Evolutionary conservation across 345 rosid genomes (phyloP).

Genomic region (Hibiscus mutabilis): DNA sequence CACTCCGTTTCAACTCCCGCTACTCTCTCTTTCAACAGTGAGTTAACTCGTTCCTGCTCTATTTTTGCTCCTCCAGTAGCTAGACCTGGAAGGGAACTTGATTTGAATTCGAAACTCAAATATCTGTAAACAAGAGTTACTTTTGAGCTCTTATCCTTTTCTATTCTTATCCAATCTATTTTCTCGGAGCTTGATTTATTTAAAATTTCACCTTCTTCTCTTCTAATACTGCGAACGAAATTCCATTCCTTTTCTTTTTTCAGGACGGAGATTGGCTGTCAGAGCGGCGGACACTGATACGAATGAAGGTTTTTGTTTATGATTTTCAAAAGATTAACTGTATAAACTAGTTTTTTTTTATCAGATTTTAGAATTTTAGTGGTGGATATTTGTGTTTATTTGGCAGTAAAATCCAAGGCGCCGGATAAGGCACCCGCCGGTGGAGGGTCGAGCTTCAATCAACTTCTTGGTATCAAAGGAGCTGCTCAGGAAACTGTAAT

Average conservation of each 20-base stretch:
- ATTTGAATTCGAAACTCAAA: neutral
- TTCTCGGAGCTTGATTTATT: constrained; percentile 4
- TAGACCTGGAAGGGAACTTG: neutral
- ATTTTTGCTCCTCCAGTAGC: neutral
- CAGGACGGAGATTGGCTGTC: constrained; percentile 63
- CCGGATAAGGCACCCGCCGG: constrained; percentile 68
- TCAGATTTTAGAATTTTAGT: neutral
- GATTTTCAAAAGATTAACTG: too few species aligned
- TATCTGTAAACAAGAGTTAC: neutral
- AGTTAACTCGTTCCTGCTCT: constrained; percentile 30
- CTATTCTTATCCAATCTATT: neutral
- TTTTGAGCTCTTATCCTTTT: constrained; percentile 3
- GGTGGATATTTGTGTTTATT: neutral
- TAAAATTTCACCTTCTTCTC: neutral
- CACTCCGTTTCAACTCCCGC: constrained; percentile 22
- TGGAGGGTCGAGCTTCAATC: constrained; percentile 79
- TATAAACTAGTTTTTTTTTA: neutral
- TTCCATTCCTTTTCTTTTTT: neutral
- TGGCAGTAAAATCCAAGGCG: constrained; percentile 50
- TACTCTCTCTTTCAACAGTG: constrained; percentile 43
- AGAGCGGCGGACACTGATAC: constrained; percentile 82
- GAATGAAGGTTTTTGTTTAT: constrained; percentile 48
- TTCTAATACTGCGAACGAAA: neutral
- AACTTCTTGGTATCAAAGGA: constrained; percentile 96
- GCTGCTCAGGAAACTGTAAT: constrained; percentile 85